These are phyloP conservation scores for Colletotrichum falcatum DNA, from an alignment of 2,329 filamentous ascomycete genomes.

Conservation along the genomic window DNA sequence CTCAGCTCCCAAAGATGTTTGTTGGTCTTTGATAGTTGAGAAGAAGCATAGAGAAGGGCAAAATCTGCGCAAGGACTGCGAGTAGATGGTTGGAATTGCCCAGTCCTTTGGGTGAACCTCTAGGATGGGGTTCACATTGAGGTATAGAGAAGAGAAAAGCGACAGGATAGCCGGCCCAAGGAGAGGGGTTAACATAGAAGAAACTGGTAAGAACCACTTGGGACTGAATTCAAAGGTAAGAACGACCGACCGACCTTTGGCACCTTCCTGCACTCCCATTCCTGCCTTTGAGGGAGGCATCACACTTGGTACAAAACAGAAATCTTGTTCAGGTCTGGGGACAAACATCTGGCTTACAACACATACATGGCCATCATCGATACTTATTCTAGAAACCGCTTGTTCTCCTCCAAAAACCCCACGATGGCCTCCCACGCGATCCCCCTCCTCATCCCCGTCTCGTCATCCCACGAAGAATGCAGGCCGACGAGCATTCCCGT, in stretches of 20 bases:
- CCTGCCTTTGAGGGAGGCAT: background rate
- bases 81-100: background rate
- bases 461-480: constrained; percentile 66
- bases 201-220: background rate
- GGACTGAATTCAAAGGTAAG: background rate
- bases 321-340: background rate
- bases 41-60: background rate
- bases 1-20: background rate
- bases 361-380: background rate
- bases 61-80: too few species aligned
- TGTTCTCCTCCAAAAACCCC: constrained; percentile 49
- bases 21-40: background rate
- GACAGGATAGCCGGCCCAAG: background rate
- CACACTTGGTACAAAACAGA: background rate
- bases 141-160: background rate
- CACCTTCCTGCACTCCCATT: background rate
- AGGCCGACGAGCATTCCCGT: constrained; percentile 59
- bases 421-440: constrained; percentile 58
- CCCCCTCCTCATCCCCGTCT: constrained; percentile 63
- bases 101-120: too few species aligned
- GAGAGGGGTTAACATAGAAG: background rate
- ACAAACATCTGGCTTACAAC: background rate
- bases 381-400: background rate
- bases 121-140: too few species aligned
- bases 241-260: too few species aligned